phyloP scores from a whole-genome alignment of 176 grass and related monocot species.

The Sorghum bicolor region Sorghum_bicolor_NCBIv3 NC_012871.2:3757501-3758000 shows the following conservation, averaged over 20 bases:
- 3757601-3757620: conserved; percentile 24
- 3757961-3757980: too few relatives aligned
- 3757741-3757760: not conserved
- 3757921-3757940: too few relatives aligned
- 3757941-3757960: too few relatives aligned
- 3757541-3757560: not conserved
- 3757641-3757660: not conserved
- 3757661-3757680: not conserved
- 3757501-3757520: not conserved
- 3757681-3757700: not conserved
- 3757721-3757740: not conserved
- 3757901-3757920: not conserved
- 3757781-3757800: not conserved
- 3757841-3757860: not conserved
- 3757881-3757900: not conserved
- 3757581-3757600: not conserved
- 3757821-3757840: not conserved
- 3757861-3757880: not conserved
- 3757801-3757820: not conserved
- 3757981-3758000: too few relatives aligned
- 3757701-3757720: not conserved
- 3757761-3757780: not conserved
- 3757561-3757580: not conserved
- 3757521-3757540: not conserved
- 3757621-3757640: not conserved